These are phyloP conservation scores for Zymoseptoria crescenta DNA, from an alignment of 2,329 filamentous ascomycete species.

Conservation along the genomic window DNA sequence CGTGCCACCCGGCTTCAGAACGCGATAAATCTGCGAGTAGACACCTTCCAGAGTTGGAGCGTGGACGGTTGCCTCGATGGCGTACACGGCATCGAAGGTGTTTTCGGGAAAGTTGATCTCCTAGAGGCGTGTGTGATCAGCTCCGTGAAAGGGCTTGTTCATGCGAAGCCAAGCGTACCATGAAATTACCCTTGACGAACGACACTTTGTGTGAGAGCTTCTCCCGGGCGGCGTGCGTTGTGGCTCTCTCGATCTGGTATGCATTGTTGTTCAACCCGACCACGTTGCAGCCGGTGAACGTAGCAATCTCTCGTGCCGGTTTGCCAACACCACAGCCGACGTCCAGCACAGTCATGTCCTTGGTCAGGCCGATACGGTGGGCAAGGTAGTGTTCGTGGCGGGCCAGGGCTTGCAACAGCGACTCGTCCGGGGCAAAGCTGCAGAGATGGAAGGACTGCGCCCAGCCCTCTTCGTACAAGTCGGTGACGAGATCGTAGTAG, in stretches of 20 bases:
- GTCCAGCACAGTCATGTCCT: constrained; percentile 84
- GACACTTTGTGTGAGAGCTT: constrained; percentile 69
- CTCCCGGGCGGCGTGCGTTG: constrained; percentile 72
- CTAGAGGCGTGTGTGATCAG: background rate
- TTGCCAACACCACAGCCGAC: constrained; percentile 96
- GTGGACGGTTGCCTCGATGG: constrained; percentile 94
- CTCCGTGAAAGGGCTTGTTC: background rate
- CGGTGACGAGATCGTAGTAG: constrained; percentile 44
- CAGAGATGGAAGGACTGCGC: constrained; percentile 96
- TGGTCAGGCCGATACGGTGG: constrained; percentile 74
- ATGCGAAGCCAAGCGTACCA: constrained; percentile 50
- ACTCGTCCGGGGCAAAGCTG: constrained; percentile 78
- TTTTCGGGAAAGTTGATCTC: constrained; percentile 94
- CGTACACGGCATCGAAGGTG: constrained; percentile 89
- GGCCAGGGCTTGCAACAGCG: constrained; percentile 84
- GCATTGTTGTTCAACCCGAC: constrained; percentile 98
- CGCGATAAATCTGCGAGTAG: constrained; percentile 88
- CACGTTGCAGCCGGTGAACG: constrained; percentile 84
- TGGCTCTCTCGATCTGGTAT: constrained; percentile 94
- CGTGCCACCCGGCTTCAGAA: constrained; percentile 88
- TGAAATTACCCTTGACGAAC: constrained; percentile 95
- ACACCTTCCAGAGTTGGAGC: constrained; percentile 84
- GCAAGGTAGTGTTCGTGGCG: constrained; percentile 98
- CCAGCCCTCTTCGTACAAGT: constrained; percentile 74
- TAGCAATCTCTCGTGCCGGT: constrained; percentile 89